These are phyloP conservation scores for Phyllostachys edulis DNA, from an alignment of 176 grass and related monocot species.

Conservation along the genomic window DNA sequence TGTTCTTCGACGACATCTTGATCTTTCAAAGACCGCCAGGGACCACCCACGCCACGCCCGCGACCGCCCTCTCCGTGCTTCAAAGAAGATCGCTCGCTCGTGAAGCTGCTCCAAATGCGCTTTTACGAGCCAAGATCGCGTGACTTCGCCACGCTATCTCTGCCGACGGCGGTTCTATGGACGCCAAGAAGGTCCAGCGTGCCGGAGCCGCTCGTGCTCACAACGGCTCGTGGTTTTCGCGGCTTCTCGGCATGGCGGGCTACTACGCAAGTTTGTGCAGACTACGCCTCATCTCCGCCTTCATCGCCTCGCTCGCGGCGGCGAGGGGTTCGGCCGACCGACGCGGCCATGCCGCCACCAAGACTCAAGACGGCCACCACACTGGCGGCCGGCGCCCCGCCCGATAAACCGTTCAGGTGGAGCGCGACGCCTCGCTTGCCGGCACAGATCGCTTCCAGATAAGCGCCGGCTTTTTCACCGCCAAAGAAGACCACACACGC, in stretches of 20 bases:
- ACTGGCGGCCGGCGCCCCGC: no score
- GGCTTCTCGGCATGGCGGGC: neutral
- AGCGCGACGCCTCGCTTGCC: no score
- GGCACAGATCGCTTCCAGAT: no score
- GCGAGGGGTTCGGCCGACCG: neutral
- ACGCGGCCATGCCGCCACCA: no score
- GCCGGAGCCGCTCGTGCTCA: neutral
- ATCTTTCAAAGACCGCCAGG: neutral
- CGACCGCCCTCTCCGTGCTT: neutral
- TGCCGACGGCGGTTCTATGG: neutral
- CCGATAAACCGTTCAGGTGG: no score
- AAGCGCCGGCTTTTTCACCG: neutral
- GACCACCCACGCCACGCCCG: neutral
- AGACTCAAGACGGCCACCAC: no score
- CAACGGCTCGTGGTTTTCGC: neutral
- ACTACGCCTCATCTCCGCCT: neutral
- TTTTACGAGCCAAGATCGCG: neutral
- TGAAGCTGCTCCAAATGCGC: neutral
- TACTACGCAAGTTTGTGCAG: neutral
- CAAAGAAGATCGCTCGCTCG: neutral
- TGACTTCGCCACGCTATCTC: neutral
- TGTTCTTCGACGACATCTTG: neutral
- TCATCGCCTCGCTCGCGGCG: no score
- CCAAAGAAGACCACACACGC: no score
- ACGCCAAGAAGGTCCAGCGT: neutral